Base-by-base conservation (phyloP, 23 red algal genomes). In the Gracilaria domingensis region DNA sequence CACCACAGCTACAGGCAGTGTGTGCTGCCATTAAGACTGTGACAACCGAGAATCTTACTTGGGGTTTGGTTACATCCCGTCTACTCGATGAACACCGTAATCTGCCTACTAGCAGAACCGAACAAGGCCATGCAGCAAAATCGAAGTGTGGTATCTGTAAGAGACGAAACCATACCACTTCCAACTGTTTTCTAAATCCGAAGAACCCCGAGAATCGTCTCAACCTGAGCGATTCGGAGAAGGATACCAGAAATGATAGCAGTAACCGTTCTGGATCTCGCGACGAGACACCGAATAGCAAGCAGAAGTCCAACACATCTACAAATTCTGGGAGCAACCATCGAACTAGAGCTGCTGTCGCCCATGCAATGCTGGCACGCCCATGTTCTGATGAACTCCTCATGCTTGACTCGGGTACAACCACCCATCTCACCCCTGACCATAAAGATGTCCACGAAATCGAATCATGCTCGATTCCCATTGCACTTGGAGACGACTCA, bases 391-490 rank as follows among this genome's bases (percentile, higher is more conserved):
- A 77, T 13, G 8, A 50, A 1, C 6, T 56, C 16, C 26, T 65
- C 8, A 88, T 88, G 84, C 36, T 88, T 3, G n/a, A 88, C 58
- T 76, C 84, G 56, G 84, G 2, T 20, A 48, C 84, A 53, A 88
- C 84, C 9, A 53, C 66, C 16, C 84, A 88, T 34, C 57, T 40
- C 8, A 77, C 72, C 2, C 34, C 48, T 24, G 26, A n/a, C 9
- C n/a, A 7, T 12, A 44, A 4, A 21, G 24, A 77, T 29, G 8
- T 77, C 8, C 30, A 32, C 1, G 24, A 53, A 6, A 77, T n/a
- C 30, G 29, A 45, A 25, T 4, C 8, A 75, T 88, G 84, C 38
- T 26, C 26, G 23, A 49, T 75, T 5, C 61, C 61, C 21, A 88
- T 88, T 29, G 34, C 84, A 2, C 66, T 88, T 12, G 84, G 84